phyloP scores from a whole-genome alignment of 495 filamentous ascomycete genomes.

The Thozetella sp. region DNA sequence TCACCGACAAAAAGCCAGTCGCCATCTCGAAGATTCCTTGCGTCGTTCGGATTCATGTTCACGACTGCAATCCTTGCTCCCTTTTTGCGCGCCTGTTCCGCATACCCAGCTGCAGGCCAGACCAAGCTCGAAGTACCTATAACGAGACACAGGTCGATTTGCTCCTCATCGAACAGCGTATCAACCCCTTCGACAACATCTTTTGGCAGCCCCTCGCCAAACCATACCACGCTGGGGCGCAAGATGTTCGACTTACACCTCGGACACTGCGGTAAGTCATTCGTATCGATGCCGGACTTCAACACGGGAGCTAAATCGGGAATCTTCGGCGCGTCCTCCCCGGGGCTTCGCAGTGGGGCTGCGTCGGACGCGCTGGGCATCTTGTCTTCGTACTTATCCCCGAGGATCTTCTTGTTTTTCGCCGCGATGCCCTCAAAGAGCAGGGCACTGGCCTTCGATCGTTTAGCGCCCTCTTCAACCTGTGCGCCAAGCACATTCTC shows the following conservation, averaged over 20 bases:
- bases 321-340: neutral
- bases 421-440: conserved; percentile 9
- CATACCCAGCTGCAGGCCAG: conserved; percentile 72
- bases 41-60: conserved; percentile 61
- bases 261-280: conserved; percentile 74
- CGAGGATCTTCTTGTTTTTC: conserved; percentile 9
- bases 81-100: conserved; percentile 54
- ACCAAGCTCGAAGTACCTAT: conserved; percentile 79
- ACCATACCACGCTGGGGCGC: conserved; percentile 86
- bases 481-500: conserved; percentile 3
- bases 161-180: conserved; percentile 53
- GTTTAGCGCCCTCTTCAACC: neutral
- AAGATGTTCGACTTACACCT: conserved; percentile 68
- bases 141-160: conserved; percentile 75
- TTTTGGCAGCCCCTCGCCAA: conserved; percentile 68
- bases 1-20: conserved; percentile 34
- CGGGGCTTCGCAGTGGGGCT: neutral
- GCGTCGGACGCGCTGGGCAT: conserved; percentile 3
- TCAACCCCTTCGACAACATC: conserved; percentile 60
- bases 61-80: conserved; percentile 78
- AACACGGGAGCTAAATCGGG: conserved; percentile 1
- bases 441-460: conserved; percentile 12
- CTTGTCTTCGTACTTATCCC: conserved; percentile 6
- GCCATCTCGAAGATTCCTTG: conserved; percentile 10
- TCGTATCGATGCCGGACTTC: conserved; percentile 11